These are phyloP conservation scores for Senna tora DNA, from an alignment of 306 rosid genomes.

Conservation along the genomic window DNA sequence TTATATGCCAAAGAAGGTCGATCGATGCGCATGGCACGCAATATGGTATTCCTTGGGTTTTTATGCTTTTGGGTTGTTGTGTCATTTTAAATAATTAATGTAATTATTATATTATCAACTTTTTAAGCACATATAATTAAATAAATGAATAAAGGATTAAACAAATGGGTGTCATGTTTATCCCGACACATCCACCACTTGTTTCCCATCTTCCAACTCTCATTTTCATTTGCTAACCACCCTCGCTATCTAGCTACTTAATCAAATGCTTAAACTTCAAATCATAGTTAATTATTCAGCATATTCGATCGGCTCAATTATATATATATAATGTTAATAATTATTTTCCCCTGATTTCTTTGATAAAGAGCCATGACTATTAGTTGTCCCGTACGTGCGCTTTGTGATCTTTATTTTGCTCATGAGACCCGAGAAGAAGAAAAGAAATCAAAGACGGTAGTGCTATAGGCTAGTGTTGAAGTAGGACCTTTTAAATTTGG, in stretches of 20 bases:
- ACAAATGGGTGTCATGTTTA: slow-evolving; percentile 56
- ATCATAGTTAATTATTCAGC: not conserved
- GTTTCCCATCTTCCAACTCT: slow-evolving; percentile 68
- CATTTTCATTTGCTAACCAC: slow-evolving; percentile 33
- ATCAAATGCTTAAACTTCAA: slow-evolving; percentile 21
- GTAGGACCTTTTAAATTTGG: not conserved
- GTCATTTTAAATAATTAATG: slow-evolving; percentile 17
- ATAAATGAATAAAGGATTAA: slow-evolving; percentile 18
- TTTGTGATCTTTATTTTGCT: not conserved
- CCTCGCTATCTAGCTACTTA: no score
- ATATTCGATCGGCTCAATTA: not conserved
- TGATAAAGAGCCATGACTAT: not conserved
- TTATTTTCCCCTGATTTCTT: not conserved
- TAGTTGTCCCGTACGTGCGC: no score
- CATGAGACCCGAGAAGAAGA: not conserved
- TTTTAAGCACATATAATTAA: no score
- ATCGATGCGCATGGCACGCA: slow-evolving; percentile 53
- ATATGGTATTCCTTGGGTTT: slow-evolving; percentile 43
- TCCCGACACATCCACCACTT: slow-evolving; percentile 54
- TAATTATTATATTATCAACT: slow-evolving; percentile 11
- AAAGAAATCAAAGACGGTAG: not conserved
- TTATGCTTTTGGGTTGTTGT: slow-evolving; percentile 46
- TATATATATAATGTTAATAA: no score
- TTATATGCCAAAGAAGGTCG: slow-evolving; percentile 30
- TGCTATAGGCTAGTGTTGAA: no score